Evolutionary conservation across 257 asterid species (phyloP).

Genomic region (Gardenia jasminoides): DNA sequence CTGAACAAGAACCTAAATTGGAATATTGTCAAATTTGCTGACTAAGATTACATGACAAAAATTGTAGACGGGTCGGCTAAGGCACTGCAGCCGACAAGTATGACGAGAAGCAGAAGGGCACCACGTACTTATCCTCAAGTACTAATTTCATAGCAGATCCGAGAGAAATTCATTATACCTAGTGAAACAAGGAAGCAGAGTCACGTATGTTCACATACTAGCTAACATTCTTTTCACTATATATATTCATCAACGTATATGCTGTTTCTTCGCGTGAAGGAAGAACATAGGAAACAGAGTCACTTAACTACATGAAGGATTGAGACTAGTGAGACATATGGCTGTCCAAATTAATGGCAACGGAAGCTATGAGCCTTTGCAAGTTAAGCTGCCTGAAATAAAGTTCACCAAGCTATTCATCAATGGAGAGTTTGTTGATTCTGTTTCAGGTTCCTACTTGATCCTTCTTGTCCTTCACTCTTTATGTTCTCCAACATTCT

Average conservation of each 20-base stretch:
- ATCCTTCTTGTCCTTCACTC: background rate
- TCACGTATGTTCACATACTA: too few relatives aligned
- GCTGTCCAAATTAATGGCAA: constrained; percentile 28
- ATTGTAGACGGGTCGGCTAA: too few relatives aligned
- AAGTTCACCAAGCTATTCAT: constrained; percentile 41
- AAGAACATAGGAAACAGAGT: background rate
- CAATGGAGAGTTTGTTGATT: constrained; percentile 38
- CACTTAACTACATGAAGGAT: background rate
- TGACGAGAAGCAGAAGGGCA: too few relatives aligned
- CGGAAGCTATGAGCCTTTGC: constrained; percentile 13
- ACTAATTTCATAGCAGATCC: too few relatives aligned
- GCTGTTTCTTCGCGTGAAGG: background rate
- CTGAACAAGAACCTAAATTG: too few relatives aligned
- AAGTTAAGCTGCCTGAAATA: constrained; percentile 20
- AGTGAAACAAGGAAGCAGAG: too few relatives aligned
- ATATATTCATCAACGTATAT: background rate
- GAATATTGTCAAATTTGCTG: too few relatives aligned
- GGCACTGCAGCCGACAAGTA: too few relatives aligned
- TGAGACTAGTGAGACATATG: constrained; percentile 6
- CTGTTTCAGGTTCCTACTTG: constrained; percentile 30
- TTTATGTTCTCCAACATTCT: background rate
- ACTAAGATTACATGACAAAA: too few relatives aligned
- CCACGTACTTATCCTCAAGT: too few relatives aligned
- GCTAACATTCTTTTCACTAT: background rate
- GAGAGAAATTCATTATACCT: too few relatives aligned